These are phyloP conservation scores for Capronia americana DNA, from an alignment of 2,329 filamentous ascomycete species.

Conservation along the genomic window DNA sequence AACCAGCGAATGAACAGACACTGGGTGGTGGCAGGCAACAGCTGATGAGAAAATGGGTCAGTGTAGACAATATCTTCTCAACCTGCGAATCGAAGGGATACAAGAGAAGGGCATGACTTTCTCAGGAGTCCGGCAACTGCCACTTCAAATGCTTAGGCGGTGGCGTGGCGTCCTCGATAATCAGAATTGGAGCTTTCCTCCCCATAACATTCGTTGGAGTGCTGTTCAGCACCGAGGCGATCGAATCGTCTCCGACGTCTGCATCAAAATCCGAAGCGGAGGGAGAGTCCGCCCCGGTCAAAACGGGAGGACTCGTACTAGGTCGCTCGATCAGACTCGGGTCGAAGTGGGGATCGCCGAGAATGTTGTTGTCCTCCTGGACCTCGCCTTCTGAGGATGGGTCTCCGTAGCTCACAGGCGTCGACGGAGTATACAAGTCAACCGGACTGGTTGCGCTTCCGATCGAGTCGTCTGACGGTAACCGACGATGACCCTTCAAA, in stretches of 20 bases:
- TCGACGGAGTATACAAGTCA: constrained; percentile 36
- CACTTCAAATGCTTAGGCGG: constrained; percentile 37
- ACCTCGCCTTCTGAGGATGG: constrained; percentile 29
- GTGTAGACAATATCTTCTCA: not conserved
- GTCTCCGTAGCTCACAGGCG: constrained; percentile 38
- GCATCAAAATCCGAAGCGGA: constrained; percentile 7
- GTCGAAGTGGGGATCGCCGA: constrained; percentile 38
- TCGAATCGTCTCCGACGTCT: constrained; percentile 23
- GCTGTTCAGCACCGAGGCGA: constrained; percentile 26
- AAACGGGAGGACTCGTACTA: constrained; percentile 36
- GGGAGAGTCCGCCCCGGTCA: constrained; percentile 26
- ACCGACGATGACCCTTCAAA: constrained; percentile 36
- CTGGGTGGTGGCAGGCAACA: not conserved
- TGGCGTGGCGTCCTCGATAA: constrained; percentile 32
- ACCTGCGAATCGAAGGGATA: not conserved
- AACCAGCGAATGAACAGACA: not conserved
- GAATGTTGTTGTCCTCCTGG: constrained; percentile 16
- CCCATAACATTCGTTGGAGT: not conserved
- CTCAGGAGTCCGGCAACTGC: constrained; percentile 35
- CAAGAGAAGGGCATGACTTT: not conserved
- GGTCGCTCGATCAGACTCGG: constrained; percentile 39
- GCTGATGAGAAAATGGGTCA: not conserved
- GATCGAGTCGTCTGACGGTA: constrained; percentile 36
- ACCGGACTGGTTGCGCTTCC: constrained; percentile 28
- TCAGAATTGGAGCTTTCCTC: constrained; percentile 21